These are phyloP conservation scores for Datura wrightii DNA, from an alignment of 257 asterid species.

Conservation along the genomic window DNA sequence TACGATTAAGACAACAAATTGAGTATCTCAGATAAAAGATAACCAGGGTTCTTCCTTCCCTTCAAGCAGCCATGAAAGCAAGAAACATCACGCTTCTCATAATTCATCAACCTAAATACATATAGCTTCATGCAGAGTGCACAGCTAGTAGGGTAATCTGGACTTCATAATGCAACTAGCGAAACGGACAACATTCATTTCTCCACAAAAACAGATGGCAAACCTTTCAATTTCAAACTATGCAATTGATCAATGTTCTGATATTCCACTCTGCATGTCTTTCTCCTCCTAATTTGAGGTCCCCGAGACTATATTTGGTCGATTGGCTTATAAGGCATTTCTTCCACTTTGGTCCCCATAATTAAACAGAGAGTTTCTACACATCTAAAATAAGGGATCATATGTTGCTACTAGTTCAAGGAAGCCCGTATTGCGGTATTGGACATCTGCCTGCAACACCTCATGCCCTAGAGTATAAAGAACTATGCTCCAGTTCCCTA, in stretches of 20 bases:
- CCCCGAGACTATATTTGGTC: constrained; percentile 1
- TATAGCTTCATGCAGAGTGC: not conserved
- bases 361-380: not conserved
- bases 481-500: not conserved
- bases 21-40: constrained; percentile 1
- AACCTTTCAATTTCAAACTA: not conserved
- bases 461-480: not conserved
- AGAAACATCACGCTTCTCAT: not conserved
- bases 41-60: not conserved
- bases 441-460: not conserved
- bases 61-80: not conserved
- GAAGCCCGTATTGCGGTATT: not conserved
- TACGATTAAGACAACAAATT: not conserved
- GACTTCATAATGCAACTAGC: not conserved
- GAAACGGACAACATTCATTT: not conserved
- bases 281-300: not conserved
- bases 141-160: not conserved
- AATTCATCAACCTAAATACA: constrained; percentile 3
- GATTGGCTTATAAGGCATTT: not conserved
- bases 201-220: not conserved
- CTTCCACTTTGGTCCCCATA: not conserved
- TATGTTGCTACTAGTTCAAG: not conserved
- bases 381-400: not conserved
- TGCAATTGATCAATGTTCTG: not conserved
- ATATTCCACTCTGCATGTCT: not conserved